Evolutionary conservation across 352 stramenopile genomes (phyloP).

Genomic region (Phytophthora sp.): DNA sequence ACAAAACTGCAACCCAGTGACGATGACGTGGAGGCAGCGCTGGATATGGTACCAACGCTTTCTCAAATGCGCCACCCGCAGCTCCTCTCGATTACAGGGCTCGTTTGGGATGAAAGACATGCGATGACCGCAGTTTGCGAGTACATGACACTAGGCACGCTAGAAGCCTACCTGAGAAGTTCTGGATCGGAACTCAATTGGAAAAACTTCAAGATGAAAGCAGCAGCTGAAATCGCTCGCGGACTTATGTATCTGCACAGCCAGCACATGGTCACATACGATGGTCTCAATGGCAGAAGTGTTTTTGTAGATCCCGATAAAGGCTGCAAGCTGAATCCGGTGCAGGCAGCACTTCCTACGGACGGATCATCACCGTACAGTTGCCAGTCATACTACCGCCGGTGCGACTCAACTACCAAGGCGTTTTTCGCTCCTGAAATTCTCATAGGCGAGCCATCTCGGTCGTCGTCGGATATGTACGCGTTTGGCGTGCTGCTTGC

Average conservation of each 20-base stretch:
- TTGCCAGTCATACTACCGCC: slow-evolving; percentile 32
- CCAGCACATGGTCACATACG: slow-evolving; percentile 75
- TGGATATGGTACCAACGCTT: slow-evolving; percentile 61
- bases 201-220: slow-evolving; percentile 82
- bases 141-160: slow-evolving; percentile 71
- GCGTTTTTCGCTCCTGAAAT: slow-evolving; percentile 67
- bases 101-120: slow-evolving; percentile 67
- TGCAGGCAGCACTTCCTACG: slow-evolving; percentile 66
- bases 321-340: slow-evolving; percentile 81
- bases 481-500: slow-evolving; percentile 71
- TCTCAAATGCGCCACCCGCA: slow-evolving; percentile 76
- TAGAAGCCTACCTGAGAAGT: slow-evolving; percentile 60
- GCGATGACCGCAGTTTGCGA: slow-evolving; percentile 73
- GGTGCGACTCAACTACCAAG: slow-evolving; percentile 37
- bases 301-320: slow-evolving; percentile 78
- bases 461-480: slow-evolving; percentile 73
- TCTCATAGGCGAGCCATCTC: slow-evolving; percentile 46
- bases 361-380: slow-evolving; percentile 38
- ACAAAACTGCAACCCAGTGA: slow-evolving; percentile 59
- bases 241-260: slow-evolving; percentile 82
- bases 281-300: slow-evolving; percentile 66
- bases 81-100: slow-evolving; percentile 59
- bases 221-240: slow-evolving; percentile 63
- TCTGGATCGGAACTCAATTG: slow-evolving; percentile 56
- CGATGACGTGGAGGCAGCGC: slow-evolving; percentile 61